Conservation (phyloP, 257 asterid genomes). For the Fraxinus cuspidata region DNA sequence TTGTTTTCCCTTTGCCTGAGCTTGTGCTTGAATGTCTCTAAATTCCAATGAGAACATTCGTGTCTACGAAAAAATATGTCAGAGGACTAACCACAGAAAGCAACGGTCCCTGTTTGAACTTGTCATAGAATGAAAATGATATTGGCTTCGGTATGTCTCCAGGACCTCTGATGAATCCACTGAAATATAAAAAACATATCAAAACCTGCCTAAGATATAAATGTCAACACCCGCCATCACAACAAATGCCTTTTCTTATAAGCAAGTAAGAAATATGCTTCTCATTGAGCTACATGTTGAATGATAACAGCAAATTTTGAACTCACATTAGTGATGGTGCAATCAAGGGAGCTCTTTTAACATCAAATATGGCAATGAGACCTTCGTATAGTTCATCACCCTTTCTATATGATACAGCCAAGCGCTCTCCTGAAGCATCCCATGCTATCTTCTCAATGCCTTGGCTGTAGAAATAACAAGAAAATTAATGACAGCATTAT, state of each 20-base stretch:
- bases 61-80: slow-evolving; percentile 1
- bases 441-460: slow-evolving; percentile 90
- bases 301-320: slow-evolving; percentile 3
- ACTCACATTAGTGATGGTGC: slow-evolving; percentile 87
- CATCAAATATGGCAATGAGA: slow-evolving; percentile 88
- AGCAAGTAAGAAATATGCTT: neutral
- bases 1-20: neutral
- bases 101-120: slow-evolving; percentile 91
- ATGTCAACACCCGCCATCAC: slow-evolving; percentile 7
- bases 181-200: slow-evolving; percentile 32
- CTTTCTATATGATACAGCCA: slow-evolving; percentile 78
- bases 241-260: neutral
- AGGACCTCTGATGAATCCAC: slow-evolving; percentile 98
- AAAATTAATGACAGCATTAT: slow-evolving; percentile 13
- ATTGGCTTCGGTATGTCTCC: slow-evolving; percentile 87
- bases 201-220: slow-evolving; percentile 15
- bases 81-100: slow-evolving; percentile 85
- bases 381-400: slow-evolving; percentile 86
- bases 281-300: slow-evolving; percentile 2
- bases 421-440: slow-evolving; percentile 98
- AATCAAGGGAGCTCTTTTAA: slow-evolving; percentile 77
- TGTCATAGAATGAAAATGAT: slow-evolving; percentile 82
- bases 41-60: neutral
- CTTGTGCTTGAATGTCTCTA: neutral
- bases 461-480: slow-evolving; percentile 41